Percentiles rank a stretch among this genome's conserved stretches.
Evolutionary conservation across 1,139 yeast species (phyloP).

Genomic region (Kluyveromyces marxianus): DNA sequence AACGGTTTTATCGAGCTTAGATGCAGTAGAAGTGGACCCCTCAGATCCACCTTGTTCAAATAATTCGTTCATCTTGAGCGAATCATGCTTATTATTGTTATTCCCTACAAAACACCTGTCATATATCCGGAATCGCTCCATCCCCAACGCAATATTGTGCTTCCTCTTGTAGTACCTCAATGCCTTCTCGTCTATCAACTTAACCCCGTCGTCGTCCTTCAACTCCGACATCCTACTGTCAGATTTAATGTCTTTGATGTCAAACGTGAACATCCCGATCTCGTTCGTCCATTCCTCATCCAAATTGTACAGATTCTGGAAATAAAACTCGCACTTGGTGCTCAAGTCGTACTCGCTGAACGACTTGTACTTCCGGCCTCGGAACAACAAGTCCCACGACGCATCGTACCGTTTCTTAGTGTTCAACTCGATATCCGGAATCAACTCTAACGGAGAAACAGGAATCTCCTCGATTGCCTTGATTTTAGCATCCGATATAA

Average conservation of each 20-base stretch:
- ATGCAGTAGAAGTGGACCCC: neutral
- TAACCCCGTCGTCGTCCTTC: constrained; percentile 7
- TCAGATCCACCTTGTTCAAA: neutral
- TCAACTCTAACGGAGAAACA: constrained; percentile 14
- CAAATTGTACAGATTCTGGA: constrained; percentile 13
- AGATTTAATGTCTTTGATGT: constrained; percentile 8
- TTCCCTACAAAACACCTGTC: constrained; percentile 13
- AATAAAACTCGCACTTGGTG: constrained; percentile 13
- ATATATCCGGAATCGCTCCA: constrained; percentile 15
- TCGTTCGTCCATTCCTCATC: constrained; percentile 15
- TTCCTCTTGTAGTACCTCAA: constrained; percentile 7
- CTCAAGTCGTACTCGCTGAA: constrained; percentile 9
- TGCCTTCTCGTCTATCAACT: constrained; percentile 7
- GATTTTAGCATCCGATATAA: constrained; percentile 1
- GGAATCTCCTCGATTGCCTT: constrained; percentile 5
- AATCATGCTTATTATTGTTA: neutral
- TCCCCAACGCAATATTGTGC: constrained; percentile 10
- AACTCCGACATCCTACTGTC: neutral
- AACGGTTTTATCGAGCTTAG: neutral
- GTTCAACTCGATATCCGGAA: constrained; percentile 11
- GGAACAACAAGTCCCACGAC: constrained; percentile 10
- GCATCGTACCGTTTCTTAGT: constrained; percentile 3
- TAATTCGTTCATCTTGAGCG: constrained; percentile 1
- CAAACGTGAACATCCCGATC: constrained; percentile 7
- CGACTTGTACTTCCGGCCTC: constrained; percentile 5